Base-by-base conservation (phyloP, 2,329 filamentous ascomycete genomes). In the Gaeumannomyces tritici region DNA sequence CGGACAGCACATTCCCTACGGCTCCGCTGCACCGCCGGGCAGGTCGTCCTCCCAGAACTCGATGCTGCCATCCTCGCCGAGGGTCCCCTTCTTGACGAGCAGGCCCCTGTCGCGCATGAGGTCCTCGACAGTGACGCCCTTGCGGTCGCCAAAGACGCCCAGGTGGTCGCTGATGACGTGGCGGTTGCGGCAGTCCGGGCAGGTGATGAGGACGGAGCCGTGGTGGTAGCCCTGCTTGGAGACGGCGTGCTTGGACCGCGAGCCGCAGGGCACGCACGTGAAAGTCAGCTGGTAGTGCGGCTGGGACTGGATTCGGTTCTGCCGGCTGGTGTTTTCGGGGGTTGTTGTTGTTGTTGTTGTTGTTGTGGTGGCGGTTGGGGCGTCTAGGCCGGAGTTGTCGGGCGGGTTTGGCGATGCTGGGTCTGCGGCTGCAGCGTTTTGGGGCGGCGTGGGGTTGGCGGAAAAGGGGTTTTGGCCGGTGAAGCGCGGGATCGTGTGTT, bases 171-270 rank as follows among this genome's bases (percentile, higher is more conserved):
- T 89, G 69, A 99, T 98, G 67, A 99, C 77, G 77, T 99, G 95
- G 28, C 92, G 84, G 72, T 91, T 93, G 70, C 88, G 87, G 76
- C 95, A 99, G 4, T 80, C 79, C 0, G 95, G 93, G 72, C 95
- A 99, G 42, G 89, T 88, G 66, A 98, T 93, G 63, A 99, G 80
- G 5, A 95, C 89, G 1, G 91, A 93, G 47, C 95, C 95, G 66
- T 88, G 82, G 75, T 98, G 93, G 73, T 99, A 99, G 35, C 91
- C 95, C 72, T 98, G 95, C 75, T 98, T 97, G 33, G 91, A 91
- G 69, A 99, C 81, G 60, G 83, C 83, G 76, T 99, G 96, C 15
- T 86, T 83, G n/a, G 91, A 96, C 63, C 93, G 88, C 47, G 83
- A 78, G 57, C 82, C 79, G 77, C 95, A 99, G 35, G 90, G 91